Base-by-base conservation (phyloP, 2,329 filamentous ascomycete genomes). In the Aspergillus pseudoterreus region DNA sequence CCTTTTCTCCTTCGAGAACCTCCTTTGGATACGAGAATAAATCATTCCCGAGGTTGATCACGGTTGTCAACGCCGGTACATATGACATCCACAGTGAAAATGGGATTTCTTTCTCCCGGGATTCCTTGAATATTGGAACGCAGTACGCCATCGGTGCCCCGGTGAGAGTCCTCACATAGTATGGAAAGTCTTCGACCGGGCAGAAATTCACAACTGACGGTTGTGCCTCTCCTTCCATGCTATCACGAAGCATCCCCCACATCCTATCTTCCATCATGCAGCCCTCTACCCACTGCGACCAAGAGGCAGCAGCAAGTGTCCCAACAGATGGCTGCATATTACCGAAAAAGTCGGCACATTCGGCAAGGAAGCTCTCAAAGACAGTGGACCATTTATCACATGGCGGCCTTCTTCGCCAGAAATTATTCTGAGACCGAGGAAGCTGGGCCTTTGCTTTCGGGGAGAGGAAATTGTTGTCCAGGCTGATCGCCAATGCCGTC, bases 21-120 rank as follows among this genome's bases (percentile, higher is more conserved):
- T 47, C 32, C 19, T 47, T 47, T 24, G 33, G 32, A 24, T 47
- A 47, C 8, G 45, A 47, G n/a, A 47, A 47, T 14, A 47, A 12
- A 15, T 47, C 45, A 24, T 47, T 47, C 17, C 32, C 17, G 17
- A 38, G 45, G 33, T 24, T 38, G 9, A 38, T 38, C 11, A 39
- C 32, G 8, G 19, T 24, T 22, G 15, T 22, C 33, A 47, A 3
- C 30, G 45, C 45, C 11, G 45, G 45, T 3, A 24, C 8, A 39
- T 38, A 47, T 8, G 45, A 47, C 30, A 47, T 22, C 45, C 45
- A 47, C 33, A 47, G 4, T 2, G 45, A 38, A 24, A 39, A 47
- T 5, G 45, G 45, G 14, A 47, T 17, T 15, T 47, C 45, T 15
- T 21, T 21, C 33, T 38, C 45, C 2, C 30, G 32, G 1, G 45